Conservation (phyloP, 2,329 filamentous ascomycete genomes). For the Leptoxyphium fumago region DNA sequence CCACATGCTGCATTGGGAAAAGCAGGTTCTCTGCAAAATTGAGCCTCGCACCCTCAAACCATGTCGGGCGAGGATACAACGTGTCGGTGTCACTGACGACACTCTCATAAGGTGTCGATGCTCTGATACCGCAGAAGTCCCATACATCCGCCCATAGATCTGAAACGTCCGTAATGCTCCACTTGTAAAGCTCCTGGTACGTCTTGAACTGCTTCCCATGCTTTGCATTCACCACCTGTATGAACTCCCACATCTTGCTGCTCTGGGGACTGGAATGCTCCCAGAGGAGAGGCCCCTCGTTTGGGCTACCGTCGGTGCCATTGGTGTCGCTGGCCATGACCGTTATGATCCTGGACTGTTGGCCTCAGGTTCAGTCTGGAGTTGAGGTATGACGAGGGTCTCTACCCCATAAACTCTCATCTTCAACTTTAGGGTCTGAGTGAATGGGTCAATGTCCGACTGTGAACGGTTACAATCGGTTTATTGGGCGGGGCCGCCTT, state of each 20-base stretch:
- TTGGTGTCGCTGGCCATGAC: neutral
- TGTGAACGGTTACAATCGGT: too few species aligned
- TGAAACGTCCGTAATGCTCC: slow-evolving; percentile 65
- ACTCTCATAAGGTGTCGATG: slow-evolving; percentile 49
- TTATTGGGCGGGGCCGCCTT: too few species aligned
- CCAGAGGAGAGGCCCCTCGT: slow-evolving; percentile 14
- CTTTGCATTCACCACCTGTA: slow-evolving; percentile 50
- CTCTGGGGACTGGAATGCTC: slow-evolving; percentile 25
- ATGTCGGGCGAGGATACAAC: slow-evolving; percentile 77
- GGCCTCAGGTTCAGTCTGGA: too few species aligned
- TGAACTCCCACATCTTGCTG: slow-evolving; percentile 32
- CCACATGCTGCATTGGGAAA: slow-evolving; percentile 48
- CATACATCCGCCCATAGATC: slow-evolving; percentile 78
- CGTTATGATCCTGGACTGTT: too few species aligned
- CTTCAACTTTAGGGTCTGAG: too few species aligned
- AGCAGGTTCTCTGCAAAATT: slow-evolving; percentile 96
- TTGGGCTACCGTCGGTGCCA: neutral
- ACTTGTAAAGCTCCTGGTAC: slow-evolving; percentile 66
- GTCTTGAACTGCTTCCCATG: slow-evolving; percentile 46
- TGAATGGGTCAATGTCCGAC: too few species aligned
- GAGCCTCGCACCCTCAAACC: slow-evolving; percentile 64
- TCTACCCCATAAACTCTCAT: too few species aligned
- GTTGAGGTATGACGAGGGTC: too few species aligned
- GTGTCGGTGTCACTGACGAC: slow-evolving; percentile 51
- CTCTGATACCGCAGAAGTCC: slow-evolving; percentile 64